Percentiles rank a stretch among this genome's conserved stretches.
These are phyloP conservation scores for Sextonia rubra DNA, from an alignment of 164 flowering plant genomes.

Conservation along the genomic window DNA sequence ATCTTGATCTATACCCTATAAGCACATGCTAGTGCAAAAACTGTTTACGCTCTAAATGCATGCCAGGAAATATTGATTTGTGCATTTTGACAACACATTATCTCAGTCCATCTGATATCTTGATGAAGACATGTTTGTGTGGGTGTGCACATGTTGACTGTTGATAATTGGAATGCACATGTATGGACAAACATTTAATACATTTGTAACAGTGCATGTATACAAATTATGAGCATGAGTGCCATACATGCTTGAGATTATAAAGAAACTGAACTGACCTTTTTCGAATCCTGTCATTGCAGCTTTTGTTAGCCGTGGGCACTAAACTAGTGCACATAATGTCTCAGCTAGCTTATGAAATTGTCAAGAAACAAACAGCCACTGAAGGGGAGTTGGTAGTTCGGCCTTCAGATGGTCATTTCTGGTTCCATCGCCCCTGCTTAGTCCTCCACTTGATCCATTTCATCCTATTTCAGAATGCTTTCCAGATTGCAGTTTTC, in stretches of 20 bases:
- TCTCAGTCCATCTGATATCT: too few relatives aligned
- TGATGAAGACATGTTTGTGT: neutral
- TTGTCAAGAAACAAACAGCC: constrained; percentile 1
- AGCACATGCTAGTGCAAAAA: neutral
- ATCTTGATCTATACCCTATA: neutral
- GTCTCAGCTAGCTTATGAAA: constrained; percentile 2
- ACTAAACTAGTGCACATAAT: constrained; percentile 5
- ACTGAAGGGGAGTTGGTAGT: constrained; percentile 8
- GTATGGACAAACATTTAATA: too few relatives aligned
- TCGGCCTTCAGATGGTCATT: neutral
- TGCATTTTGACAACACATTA: neutral
- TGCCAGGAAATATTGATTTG: too few relatives aligned
- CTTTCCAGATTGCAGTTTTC: neutral
- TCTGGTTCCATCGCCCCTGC: neutral
- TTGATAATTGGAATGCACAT: too few relatives aligned
- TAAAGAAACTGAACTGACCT: neutral
- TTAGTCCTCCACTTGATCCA: constrained; percentile 2
- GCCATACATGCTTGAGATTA: neutral
- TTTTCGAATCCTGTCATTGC: neutral
- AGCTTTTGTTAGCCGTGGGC: constrained; percentile 11
- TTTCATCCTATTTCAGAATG: constrained; percentile 2
- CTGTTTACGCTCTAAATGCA: too few relatives aligned
- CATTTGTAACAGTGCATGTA: neutral
- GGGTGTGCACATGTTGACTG: neutral
- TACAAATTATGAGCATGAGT: neutral